phyloP scores from a whole-genome alignment of 1,139 yeast species.

The Ogataea hybrid region DNA sequence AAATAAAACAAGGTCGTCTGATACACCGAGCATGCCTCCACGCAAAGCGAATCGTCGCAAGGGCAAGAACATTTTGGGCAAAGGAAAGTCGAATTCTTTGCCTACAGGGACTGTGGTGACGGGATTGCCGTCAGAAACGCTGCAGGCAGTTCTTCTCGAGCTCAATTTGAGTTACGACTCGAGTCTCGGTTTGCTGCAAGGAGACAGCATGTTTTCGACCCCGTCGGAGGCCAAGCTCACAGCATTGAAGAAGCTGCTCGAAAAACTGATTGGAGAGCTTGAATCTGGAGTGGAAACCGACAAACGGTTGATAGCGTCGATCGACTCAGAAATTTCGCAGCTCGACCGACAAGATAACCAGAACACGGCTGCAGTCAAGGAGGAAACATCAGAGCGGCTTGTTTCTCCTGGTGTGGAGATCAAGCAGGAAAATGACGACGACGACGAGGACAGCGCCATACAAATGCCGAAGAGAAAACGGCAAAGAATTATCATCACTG shows the following conservation, averaged over 20 bases:
- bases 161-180: slow-evolving; percentile 56
- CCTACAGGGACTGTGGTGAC: slow-evolving; percentile 4
- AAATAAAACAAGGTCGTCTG: slow-evolving; percentile 7
- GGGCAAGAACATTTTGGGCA: slow-evolving; percentile 22
- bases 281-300: slow-evolving; percentile 48
- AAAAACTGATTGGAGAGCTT: slow-evolving; percentile 48
- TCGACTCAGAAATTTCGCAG: slow-evolving; percentile 14
- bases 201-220: slow-evolving; percentile 51
- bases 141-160: slow-evolving; percentile 53
- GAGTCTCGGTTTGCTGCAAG: slow-evolving; percentile 58
- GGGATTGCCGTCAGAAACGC: slow-evolving; percentile 32
- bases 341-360: slow-evolving; percentile 9
- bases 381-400: slow-evolving; percentile 15
- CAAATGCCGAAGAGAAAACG: slow-evolving; percentile 20
- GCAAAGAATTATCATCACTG: slow-evolving; percentile 22
- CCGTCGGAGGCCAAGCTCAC: slow-evolving; percentile 38
- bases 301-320: slow-evolving; percentile 34
- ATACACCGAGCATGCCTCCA: slow-evolving; percentile 22
- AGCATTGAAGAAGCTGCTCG: slow-evolving; percentile 46
- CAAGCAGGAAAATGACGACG: slow-evolving; percentile 17
- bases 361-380: slow-evolving; percentile 12
- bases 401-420: neutral
- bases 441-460: slow-evolving; percentile 14
- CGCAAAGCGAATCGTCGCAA: slow-evolving; percentile 19
- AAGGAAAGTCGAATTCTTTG: slow-evolving; percentile 16